Base-by-base conservation (phyloP, 169 alveolate genomes). In the Eimeria falciformis region DNA sequence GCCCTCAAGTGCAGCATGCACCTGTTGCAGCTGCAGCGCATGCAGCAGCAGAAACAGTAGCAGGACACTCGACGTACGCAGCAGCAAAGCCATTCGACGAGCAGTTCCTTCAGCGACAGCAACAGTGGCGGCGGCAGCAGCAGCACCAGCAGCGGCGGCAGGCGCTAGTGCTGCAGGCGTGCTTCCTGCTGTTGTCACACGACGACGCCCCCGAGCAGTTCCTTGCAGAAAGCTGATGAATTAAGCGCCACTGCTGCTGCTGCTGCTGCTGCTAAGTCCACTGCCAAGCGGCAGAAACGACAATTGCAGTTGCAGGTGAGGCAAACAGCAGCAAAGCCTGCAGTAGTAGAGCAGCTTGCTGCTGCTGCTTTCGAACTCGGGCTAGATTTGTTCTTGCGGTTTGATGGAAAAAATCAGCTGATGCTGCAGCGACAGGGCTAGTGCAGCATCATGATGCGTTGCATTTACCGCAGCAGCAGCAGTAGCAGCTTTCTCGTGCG, bases 71-170 rank as follows among this genome's bases (percentile, higher is more conserved):
- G 37, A 27, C 40, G 7, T 43, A 40, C 45, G 33, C 84, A 43
- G 65, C 68, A 47, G 66, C 29, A 11, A 68, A 47, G 6, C 25
- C 86, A 12, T 23, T 77, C 0, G 23, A 23, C 5, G 43, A 77
- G 0, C 47, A 25, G 65, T 56, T 77, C n/a, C 86, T 77, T 11
- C 86, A 45, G 17, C 5, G 65, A 23, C 86, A 47, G 86, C 87
- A 23, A 25, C 87, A 47, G 9, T 4, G 23, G 71, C 69, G 21
- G 71, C 69, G 23, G 87, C 87, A 47, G 53, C 87, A 37, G 69
- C 87, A 53, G 69, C 87, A 78, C 55, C 87, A 78, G 73, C 87
- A 78, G 69, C 87, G 50, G 71, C 87, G n/a, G 53, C 87, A 47
- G 27, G 73, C 87, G 73, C 27, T 78, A 69, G 71, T 50, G 66